Percentiles rank a stretch among this genome's conserved stretches.
Evolutionary conservation across 805 yeast species (phyloP).

Genomic region (Pichia deserticola): DNA sequence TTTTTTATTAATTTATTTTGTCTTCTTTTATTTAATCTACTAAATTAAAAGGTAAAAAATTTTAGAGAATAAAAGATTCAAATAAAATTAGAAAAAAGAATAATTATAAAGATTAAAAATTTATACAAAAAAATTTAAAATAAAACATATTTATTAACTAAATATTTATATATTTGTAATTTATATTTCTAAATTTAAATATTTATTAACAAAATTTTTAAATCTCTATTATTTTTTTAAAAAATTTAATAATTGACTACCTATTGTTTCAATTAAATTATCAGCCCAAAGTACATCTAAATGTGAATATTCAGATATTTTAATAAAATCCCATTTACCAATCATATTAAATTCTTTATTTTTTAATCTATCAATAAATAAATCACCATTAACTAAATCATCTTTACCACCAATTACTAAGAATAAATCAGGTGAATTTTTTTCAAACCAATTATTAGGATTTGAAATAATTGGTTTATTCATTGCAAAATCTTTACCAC

Average conservation of each 20-base stretch:
- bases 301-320: slow-evolving; percentile 66
- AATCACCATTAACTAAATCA: slow-evolving; percentile 66
- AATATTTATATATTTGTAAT: too few relatives aligned
- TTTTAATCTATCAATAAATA: slow-evolving; percentile 57
- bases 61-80: too few relatives aligned
- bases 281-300: slow-evolving; percentile 91
- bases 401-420: slow-evolving; percentile 70
- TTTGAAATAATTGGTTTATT: slow-evolving; percentile 46
- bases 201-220: too few relatives aligned
- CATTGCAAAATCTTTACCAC: slow-evolving; percentile 37
- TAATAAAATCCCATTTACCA: slow-evolving; percentile 31
- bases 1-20: too few relatives aligned
- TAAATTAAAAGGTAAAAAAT: too few relatives aligned
- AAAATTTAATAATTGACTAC: slow-evolving; percentile 36
- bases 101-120: too few relatives aligned
- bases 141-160: too few relatives aligned
- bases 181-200: too few relatives aligned
- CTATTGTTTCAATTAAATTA: slow-evolving; percentile 61
- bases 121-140: too few relatives aligned
- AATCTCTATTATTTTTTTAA: slow-evolving; percentile 10
- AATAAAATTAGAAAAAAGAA: too few relatives aligned
- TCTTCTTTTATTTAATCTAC: too few relatives aligned
- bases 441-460: slow-evolving; percentile 46
- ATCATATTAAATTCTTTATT: slow-evolving; percentile 45
- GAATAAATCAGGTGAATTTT: slow-evolving; percentile 49